A percentile compares a stretch with the other conserved stretches of the same genome.
Evolutionary conservation across 31 red algal genomes (phyloP).

Genomic region (Asparagopsis taxiformis): DNA sequence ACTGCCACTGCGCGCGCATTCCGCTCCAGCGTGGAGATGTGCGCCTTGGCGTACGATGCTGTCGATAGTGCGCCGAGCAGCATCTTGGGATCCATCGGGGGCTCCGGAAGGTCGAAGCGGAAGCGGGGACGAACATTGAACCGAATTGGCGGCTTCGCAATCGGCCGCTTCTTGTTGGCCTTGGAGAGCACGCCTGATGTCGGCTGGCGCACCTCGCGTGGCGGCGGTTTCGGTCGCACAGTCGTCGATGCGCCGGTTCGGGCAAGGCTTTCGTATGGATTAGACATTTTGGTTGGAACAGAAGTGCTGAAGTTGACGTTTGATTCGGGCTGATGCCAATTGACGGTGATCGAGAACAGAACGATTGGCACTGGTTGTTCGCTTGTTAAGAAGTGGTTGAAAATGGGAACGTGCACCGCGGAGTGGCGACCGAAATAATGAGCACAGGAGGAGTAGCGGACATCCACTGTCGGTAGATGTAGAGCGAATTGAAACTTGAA

Average conservation of each 20-base stretch:
- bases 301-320: too few relatives aligned
- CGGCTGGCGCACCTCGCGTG: neutral
- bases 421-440: too few relatives aligned
- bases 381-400: too few relatives aligned
- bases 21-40: conserved; percentile 48
- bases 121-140: conserved; percentile 70
- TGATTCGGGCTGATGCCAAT: too few relatives aligned
- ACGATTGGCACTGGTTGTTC: too few relatives aligned
- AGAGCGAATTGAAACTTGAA: too few relatives aligned
- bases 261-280: conserved; percentile 9
- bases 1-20: conserved; percentile 50
- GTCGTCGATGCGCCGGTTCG: neutral
- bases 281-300: conserved; percentile 10
- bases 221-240: neutral
- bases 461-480: too few relatives aligned
- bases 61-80: conserved; percentile 59
- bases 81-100: conserved; percentile 81
- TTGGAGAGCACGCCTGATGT: conserved; percentile 6
- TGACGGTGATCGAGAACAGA: too few relatives aligned
- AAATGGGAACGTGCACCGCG: too few relatives aligned
- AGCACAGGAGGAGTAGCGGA: too few relatives aligned
- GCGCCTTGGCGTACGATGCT: conserved; percentile 37
- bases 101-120: conserved; percentile 72
- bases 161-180: conserved; percentile 5
- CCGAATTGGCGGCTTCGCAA: conserved; percentile 42